Evolutionary conservation across 805 yeast genomes (phyloP).

Genomic region (Candida suzukii): DNA sequence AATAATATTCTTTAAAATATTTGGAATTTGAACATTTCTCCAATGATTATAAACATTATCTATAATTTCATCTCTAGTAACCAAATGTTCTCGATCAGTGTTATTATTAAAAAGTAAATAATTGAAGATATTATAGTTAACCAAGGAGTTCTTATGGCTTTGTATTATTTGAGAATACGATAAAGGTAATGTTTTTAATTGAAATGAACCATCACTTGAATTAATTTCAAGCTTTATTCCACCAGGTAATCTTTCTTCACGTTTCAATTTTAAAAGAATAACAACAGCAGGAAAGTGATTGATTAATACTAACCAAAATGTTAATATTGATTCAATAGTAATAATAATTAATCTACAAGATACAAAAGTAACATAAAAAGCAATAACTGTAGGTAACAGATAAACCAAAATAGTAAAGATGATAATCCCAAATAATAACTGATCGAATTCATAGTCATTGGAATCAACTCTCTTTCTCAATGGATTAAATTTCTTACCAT

Average conservation of each 20-base stretch:
- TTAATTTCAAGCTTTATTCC: conserved; percentile 33
- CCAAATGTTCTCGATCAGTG: not conserved
- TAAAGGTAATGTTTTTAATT: conserved; percentile 19
- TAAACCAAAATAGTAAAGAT: conserved; percentile 74
- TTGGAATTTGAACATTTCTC: conserved; percentile 15
- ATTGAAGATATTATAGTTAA: conserved; percentile 21
- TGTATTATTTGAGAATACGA: conserved; percentile 17
- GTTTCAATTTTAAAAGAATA: conserved; percentile 69
- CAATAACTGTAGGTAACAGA: conserved; percentile 79
- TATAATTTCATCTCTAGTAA: not conserved
- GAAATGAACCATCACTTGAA: conserved; percentile 6
- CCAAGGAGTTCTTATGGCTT: conserved; percentile 23
- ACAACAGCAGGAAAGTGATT: conserved; percentile 89
- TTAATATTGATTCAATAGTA: conserved; percentile 41
- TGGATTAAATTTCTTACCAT: conserved; percentile 84
- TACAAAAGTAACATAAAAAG: conserved; percentile 75
- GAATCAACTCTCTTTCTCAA: conserved; percentile 82
- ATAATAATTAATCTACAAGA: conserved; percentile 47
- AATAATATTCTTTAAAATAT: conserved; percentile 13
- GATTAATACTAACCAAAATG: conserved; percentile 52
- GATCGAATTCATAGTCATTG: conserved; percentile 79
- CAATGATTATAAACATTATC: conserved; percentile 18
- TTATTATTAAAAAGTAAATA: not conserved
- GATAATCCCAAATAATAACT: conserved; percentile 80
- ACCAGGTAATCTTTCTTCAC: conserved; percentile 57